Evolutionary conservation across 768 basidiomycete genomes (phyloP).

Genomic region (Trametes cinnabarina): DNA sequence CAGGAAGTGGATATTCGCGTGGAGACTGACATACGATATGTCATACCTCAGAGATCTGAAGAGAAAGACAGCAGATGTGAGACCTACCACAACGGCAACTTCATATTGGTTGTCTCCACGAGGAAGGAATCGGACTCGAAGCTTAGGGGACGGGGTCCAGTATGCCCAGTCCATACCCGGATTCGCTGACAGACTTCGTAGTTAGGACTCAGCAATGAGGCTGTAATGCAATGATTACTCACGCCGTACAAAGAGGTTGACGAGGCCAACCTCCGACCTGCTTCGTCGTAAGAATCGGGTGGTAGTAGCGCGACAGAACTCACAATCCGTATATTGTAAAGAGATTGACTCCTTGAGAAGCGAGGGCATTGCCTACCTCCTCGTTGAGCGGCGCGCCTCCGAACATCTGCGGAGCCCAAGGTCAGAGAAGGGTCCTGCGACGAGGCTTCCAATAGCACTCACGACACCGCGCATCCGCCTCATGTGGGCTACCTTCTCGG

Average conservation of each 20-base stretch:
- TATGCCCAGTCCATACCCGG: conserved; percentile 17
- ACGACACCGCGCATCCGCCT: conserved; percentile 13
- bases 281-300: not conserved
- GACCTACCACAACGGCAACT: conserved; percentile 3
- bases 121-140: not conserved
- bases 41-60: not conserved
- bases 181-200: conserved; percentile 5
- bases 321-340: conserved; percentile 11
- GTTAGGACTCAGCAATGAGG: no score
- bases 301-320: not conserved
- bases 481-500: conserved; percentile 18
- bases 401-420: conserved; percentile 6
- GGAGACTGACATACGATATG: not conserved
- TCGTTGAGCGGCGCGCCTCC: conserved; percentile 14
- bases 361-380: conserved; percentile 7
- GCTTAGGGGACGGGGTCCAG: not conserved
- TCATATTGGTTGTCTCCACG: conserved; percentile 2
- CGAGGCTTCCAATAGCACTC: no score
- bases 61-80: not conserved
- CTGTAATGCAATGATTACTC: not conserved
- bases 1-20: not conserved
- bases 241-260: conserved; percentile 8
- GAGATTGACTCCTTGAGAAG: conserved; percentile 5
- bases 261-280: conserved; percentile 16
- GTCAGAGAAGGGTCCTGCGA: no score